These are phyloP conservation scores for Populus tremula DNA, from an alignment of 345 rosid species.

Conservation along the genomic window DNA sequence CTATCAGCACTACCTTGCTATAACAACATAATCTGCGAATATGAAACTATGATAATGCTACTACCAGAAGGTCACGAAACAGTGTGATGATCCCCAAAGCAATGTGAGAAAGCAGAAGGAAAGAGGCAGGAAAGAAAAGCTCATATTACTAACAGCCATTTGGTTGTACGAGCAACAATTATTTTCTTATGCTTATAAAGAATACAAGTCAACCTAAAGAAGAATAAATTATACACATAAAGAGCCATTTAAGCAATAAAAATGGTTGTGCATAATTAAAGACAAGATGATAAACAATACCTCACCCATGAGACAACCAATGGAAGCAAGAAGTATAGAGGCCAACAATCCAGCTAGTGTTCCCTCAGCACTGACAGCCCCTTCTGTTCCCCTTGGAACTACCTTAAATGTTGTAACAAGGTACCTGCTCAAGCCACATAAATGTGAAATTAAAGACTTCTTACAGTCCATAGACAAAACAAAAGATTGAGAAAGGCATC, in stretches of 20 bases:
- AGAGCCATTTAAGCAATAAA: not conserved
- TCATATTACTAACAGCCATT: not conserved
- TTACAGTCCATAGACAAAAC: not conserved
- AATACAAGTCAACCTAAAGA: not conserved
- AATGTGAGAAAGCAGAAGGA: not conserved
- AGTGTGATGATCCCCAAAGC: not conserved
- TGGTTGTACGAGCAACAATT: not conserved
- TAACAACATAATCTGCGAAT: not conserved
- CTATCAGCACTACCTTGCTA: not conserved
- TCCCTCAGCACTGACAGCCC: conserved; percentile 95
- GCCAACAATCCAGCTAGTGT: conserved; percentile 85
- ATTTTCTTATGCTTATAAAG: not conserved
- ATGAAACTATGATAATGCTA: not conserved
- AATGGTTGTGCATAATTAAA: not conserved
- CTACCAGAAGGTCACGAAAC: not conserved
- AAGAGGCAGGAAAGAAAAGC: not conserved
- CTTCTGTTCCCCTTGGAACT: conserved; percentile 96
- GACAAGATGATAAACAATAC: conserved; percentile 35
- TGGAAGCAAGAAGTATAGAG: conserved; percentile 61
- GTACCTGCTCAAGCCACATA: conserved; percentile 46
- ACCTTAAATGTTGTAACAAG: conserved; percentile 78
- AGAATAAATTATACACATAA: not conserved
- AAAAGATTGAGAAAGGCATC: not conserved
- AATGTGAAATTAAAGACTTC: not conserved
- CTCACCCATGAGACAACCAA: conserved; percentile 66